phyloP scores from a whole-genome alignment of 2,329 filamentous ascomycete species.

The Westerdykella sp. region DNA sequence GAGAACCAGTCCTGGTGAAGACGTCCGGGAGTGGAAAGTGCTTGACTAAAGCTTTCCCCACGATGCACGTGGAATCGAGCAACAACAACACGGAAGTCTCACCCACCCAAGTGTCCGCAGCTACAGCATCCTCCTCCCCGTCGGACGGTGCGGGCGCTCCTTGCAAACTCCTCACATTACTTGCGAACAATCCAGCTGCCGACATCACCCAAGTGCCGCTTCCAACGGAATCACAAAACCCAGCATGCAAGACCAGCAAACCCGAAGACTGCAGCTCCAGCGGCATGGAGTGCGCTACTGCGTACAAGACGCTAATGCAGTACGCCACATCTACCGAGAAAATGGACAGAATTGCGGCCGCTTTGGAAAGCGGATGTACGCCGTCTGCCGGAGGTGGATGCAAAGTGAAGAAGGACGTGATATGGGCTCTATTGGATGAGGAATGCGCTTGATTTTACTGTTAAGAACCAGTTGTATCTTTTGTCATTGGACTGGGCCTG shows the following conservation, averaged over 20 bases:
- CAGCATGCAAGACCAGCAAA: neutral
- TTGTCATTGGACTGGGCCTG: too few relatives aligned
- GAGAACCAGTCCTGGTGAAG: too few relatives aligned
- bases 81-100: neutral
- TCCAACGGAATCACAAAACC: constrained; percentile 4
- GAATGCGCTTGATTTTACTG: neutral
- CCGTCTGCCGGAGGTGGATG: constrained; percentile 1
- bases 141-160: neutral
- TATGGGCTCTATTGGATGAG: neutral
- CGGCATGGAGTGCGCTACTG: constrained; percentile 6
- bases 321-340: constrained; percentile 8
- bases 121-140: neutral
- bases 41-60: too few relatives aligned
- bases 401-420: neutral
- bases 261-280: constrained; percentile 1
- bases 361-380: constrained; percentile 6
- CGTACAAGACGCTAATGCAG: constrained; percentile 9
- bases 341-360: constrained; percentile 7
- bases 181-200: constrained; percentile 3
- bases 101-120: neutral
- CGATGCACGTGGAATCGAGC: neutral
- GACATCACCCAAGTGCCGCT: constrained; percentile 6
- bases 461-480: too few relatives aligned
- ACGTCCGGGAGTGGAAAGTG: too few relatives aligned
- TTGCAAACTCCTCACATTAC: constrained; percentile 4